Evolutionary conservation across 169 alveolate genomes (phyloP), one percentile per base, ranked within the genome.

Genomic region (Eimeria falciformis): DNA sequence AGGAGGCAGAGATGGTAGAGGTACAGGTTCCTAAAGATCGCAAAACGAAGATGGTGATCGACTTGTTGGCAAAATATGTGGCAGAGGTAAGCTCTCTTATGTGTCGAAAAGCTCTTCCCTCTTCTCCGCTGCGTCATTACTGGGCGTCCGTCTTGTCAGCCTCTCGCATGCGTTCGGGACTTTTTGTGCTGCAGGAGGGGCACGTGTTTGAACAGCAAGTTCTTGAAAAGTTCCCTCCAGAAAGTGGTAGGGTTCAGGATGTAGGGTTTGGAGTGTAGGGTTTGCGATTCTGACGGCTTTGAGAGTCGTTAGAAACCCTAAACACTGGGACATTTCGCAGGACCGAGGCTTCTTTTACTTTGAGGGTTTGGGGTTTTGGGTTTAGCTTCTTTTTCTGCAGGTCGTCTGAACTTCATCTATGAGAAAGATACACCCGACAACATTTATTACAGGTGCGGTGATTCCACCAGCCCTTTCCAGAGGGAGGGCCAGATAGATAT

Each of bases 11-110:
- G 86, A 6, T 69, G 65, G 84, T 95, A 23, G 95, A 92, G 58
- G 95, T 95, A 27, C 68, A 82, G 47, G 91, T 94, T 56, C 97
- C 97, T 45, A 93, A 86, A 29, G 95, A 95, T 88, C 88, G 90
- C 65, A 92, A 75, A 53, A 55, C 46, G 47, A 89, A 91, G 82
- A 71, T 92, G 93, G 62, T 94, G 90, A 95, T 95, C 47, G 97
- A 95, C 86, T 86, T 95, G 55, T 84, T 95, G 66, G 96, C 96
- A 9, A 92, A 94, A 89, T 95, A 94, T 77, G 96, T 95, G 6
- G 94, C 95, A 0, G 97, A 93, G 87, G 96, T 92, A 55, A 78
- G 95, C 45, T 86, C 33, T 89, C 91, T 87, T 27, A 50, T 17
- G 56, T 69, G 11, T 9, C 43, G 11, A 14, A 4, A 7, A 40